Evolutionary conservation across 2,329 filamentous ascomycete genomes (phyloP).

Genomic region (Colletotrichum euphorbiae): DNA sequence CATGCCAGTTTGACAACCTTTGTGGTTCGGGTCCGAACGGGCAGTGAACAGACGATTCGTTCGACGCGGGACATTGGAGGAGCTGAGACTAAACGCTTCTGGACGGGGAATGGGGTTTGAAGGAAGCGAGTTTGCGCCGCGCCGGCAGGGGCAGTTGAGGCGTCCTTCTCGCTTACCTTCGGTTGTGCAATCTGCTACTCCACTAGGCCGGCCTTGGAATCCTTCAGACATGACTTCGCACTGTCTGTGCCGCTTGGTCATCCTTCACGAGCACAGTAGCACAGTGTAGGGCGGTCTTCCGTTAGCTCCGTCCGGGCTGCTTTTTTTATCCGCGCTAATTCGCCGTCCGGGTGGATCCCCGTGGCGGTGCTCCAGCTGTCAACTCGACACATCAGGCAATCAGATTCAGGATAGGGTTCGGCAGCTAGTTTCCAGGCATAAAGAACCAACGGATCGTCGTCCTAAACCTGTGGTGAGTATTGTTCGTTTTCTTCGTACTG

Average conservation of each 20-base stretch:
- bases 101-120: conserved; percentile 4
- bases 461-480: conserved; percentile 9
- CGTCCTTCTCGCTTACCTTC: conserved; percentile 27
- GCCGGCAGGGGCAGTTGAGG: conserved; percentile 15
- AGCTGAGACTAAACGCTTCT: not conserved
- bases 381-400: conserved; percentile 13
- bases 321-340: conserved; percentile 37
- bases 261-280: not conserved
- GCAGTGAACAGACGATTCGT: conserved; percentile 9
- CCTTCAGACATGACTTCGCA: conserved; percentile 6
- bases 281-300: not conserved
- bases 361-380: conserved; percentile 35
- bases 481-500: too few species aligned
- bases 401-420: not conserved
- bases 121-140: conserved; percentile 14
- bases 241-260: not conserved
- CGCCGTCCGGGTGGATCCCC: conserved; percentile 20
- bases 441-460: conserved; percentile 1
- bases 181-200: conserved; percentile 27
- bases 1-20: conserved; percentile 20
- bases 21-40: conserved; percentile 17
- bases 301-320: conserved; percentile 25
- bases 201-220: conserved; percentile 17
- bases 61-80: conserved; percentile 34
- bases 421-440: not conserved